A percentile compares a stretch with the other conserved stretches of the same genome.
These are phyloP conservation scores for Kalanchoe fedtschenkoi DNA, from an alignment of 164 flowering plant species.

Conservation along the genomic window DNA sequence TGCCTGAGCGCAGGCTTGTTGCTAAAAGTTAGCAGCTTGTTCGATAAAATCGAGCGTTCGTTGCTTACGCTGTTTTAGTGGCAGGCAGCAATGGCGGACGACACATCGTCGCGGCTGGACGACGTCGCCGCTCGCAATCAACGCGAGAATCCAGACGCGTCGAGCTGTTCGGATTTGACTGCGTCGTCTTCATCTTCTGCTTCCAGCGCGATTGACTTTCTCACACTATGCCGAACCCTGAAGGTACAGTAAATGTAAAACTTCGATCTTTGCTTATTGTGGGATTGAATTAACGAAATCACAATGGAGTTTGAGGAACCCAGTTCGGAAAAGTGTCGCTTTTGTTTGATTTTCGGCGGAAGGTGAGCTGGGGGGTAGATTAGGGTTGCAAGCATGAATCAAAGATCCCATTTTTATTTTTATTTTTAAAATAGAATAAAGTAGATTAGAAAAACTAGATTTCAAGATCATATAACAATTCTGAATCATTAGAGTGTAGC, in stretches of 20 bases:
- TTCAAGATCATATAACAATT: neutral
- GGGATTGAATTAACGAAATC: neutral
- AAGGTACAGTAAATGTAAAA: slow-evolving; percentile 29
- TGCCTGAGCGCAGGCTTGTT: too few relatives aligned
- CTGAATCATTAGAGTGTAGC: neutral
- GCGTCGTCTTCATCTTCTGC: slow-evolving; percentile 23
- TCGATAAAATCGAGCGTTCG: neutral
- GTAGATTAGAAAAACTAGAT: too few relatives aligned
- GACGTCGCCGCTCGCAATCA: neutral
- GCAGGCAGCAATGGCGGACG: neutral
- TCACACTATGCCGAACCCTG: slow-evolving; percentile 67
- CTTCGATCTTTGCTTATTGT: neutral
- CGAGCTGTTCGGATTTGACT: neutral
- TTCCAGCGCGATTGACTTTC: slow-evolving; percentile 70
- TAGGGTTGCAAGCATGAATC: too few relatives aligned
- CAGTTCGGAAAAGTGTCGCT: neutral
- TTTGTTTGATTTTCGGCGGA: neutral
- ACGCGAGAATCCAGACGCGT: neutral
- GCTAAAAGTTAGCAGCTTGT: too few relatives aligned
- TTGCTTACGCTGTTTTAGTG: neutral
- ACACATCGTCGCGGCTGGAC: too few relatives aligned
- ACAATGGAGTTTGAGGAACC: neutral
- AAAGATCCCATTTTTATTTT: too few relatives aligned
- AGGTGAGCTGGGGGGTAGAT: neutral
- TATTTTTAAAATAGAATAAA: neutral